These are phyloP conservation scores for Bipolaris victoriae DNA, from an alignment of 2,329 filamentous ascomycete species.

Conservation along the genomic window DNA sequence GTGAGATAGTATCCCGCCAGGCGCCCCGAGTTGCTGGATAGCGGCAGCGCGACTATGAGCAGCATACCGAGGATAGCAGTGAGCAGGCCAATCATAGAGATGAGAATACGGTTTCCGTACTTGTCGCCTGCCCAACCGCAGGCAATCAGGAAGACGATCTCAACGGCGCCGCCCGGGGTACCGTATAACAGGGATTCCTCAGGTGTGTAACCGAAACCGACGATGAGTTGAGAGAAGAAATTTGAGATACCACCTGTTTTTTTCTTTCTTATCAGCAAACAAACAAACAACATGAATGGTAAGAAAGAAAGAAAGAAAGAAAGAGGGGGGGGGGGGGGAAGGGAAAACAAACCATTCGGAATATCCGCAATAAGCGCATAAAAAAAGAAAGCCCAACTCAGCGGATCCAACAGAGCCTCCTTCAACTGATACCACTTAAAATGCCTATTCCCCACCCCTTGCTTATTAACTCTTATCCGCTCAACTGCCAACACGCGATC, in stretches of 20 bases:
- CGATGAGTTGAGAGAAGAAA: constrained; percentile 68
- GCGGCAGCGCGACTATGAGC: constrained; percentile 67
- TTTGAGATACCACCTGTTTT: constrained; percentile 59
- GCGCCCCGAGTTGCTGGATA: constrained; percentile 63
- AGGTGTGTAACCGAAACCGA: constrained; percentile 68
- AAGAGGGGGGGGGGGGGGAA: no score
- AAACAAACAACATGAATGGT: no score
- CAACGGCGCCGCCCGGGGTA: constrained; percentile 68
- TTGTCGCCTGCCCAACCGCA: constrained; percentile 64
- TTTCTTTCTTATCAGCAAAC: no score
- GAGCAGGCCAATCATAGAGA: constrained; percentile 60
- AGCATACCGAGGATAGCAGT: constrained; percentile 65
- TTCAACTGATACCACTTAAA: constrained; percentile 71
- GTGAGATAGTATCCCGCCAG: constrained; percentile 71
- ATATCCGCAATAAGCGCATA: constrained; percentile 64
- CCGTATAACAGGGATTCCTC: constrained; percentile 69
- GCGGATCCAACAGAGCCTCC: constrained; percentile 63
- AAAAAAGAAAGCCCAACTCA: constrained; percentile 66
- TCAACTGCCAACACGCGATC: constrained; percentile 74
- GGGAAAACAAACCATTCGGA: constrained; percentile 54
- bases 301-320: no score
- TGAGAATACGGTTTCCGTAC: constrained; percentile 63
- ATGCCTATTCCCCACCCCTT: constrained; percentile 73
- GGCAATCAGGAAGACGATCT: constrained; percentile 64
- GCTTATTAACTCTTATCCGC: constrained; percentile 74